Evolutionary conservation across 352 stramenopile genomes (phyloP).

Genomic region (Pythium dissotocum): DNA sequence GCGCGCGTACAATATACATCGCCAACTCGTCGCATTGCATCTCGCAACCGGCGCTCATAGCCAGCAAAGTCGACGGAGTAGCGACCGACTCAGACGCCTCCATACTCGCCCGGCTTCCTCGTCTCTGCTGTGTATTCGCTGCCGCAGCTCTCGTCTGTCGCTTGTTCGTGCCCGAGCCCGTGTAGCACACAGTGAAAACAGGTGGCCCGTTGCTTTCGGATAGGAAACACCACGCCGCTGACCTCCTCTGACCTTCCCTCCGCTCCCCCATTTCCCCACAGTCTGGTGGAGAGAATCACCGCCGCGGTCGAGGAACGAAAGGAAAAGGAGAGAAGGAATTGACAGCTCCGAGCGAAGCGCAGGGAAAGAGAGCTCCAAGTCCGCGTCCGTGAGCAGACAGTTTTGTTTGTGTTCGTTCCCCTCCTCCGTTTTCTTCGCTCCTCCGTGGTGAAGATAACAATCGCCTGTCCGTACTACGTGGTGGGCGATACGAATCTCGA

Average conservation of each 20-base stretch:
- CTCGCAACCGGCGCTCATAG: neutral
- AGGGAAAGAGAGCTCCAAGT: neutral
- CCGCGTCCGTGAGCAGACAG: neutral
- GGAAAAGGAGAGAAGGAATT: neutral
- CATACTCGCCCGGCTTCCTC: neutral
- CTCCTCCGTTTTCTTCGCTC: neutral
- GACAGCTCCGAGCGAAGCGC: neutral
- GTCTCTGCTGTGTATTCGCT: neutral
- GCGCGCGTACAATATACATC: neutral
- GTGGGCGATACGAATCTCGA: conserved; percentile 2
- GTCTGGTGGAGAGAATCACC: neutral
- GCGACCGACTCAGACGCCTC: neutral
- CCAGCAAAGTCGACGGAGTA: neutral
- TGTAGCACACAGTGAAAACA: conserved; percentile 9
- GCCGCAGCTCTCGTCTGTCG: conserved; percentile 1
- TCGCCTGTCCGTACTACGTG: neutral
- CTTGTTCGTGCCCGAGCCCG: conserved; percentile 1
- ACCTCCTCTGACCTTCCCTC: neutral
- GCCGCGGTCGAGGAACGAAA: neutral
- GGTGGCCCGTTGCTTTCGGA: conserved; percentile 9
- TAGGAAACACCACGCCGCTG: neutral
- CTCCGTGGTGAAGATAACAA: neutral
- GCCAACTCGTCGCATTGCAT: conserved; percentile 1
- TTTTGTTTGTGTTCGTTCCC: neutral
- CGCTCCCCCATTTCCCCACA: neutral